These are phyloP conservation scores for Aspergillus sp. DNA, from an alignment of 2,329 filamentous ascomycete species.

Conservation along the genomic window DNA sequence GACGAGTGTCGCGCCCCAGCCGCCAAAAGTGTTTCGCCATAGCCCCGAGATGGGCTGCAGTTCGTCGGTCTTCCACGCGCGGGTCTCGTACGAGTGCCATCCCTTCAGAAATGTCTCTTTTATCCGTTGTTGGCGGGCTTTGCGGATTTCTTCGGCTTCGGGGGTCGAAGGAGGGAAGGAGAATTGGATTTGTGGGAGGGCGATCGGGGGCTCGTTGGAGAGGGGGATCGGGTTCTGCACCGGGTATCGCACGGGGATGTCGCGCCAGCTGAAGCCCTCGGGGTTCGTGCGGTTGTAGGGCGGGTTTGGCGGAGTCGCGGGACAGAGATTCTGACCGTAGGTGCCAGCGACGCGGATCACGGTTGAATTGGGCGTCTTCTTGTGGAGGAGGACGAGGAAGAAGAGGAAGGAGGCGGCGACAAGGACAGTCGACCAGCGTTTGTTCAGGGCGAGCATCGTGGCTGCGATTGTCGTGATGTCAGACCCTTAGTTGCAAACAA, in stretches of 20 bases:
- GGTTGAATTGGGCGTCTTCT: background rate
- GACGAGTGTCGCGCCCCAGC: slow-evolving; percentile 83
- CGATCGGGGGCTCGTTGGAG: background rate
- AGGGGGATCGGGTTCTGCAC: background rate
- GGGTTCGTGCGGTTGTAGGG: slow-evolving; percentile 6
- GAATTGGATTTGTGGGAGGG: slow-evolving; percentile 5
- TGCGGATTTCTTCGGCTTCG: slow-evolving; percentile 6
- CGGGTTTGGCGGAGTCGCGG: background rate
- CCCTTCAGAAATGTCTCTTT: slow-evolving; percentile 73
- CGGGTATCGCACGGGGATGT: slow-evolving; percentile 9
- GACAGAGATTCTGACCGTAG: background rate
- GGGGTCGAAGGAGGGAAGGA: background rate
- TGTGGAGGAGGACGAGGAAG: slow-evolving; percentile 4
- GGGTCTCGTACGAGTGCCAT: slow-evolving; percentile 77
- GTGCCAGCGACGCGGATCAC: background rate
- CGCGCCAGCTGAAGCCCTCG: slow-evolving; percentile 9
- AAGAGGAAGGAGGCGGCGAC: slow-evolving; percentile 4
- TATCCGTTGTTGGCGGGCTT: slow-evolving; percentile 48
- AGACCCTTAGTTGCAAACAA: background rate
- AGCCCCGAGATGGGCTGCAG: slow-evolving; percentile 69
- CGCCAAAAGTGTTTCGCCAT: slow-evolving; percentile 81
- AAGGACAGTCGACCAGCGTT: slow-evolving; percentile 3
- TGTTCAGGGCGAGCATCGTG: background rate
- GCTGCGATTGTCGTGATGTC: background rate
- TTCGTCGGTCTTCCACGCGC: slow-evolving; percentile 84